Evolutionary conservation across 768 basidiomycete species (phyloP), one percentile per base, ranked within the genome.

Genomic region (Boletus reticulatus): DNA sequence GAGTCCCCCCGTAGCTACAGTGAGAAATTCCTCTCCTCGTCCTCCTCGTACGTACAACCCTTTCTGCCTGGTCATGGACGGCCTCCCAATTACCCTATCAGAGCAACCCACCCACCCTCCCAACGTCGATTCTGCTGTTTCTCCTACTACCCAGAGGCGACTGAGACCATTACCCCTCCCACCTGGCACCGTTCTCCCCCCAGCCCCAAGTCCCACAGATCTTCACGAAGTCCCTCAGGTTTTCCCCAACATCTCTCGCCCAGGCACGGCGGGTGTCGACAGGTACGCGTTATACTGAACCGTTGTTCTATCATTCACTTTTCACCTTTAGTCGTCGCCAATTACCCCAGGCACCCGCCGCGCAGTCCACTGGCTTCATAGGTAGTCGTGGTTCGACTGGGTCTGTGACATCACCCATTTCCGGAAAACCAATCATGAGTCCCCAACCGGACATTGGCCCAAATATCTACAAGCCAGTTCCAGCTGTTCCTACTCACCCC

Each of bases 401-500:
- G 17, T 66, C 71, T 32, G 50, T 46, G 46, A 50, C 56, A n/a
- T 62, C 65, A 1, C 62, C 66, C 0, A 58, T 37, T 13, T 53
- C 64, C 16, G 58, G 50, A 24, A 72, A 53, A 55, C 57, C 56
- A 17, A n/a, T 42, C 27, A 17, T 24, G 29, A 50, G 42, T 48
- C 47, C 50, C 20, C 67, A 58, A 37, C 48, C 65, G 4, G 70
- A 71, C 22, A 10, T 50, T 16, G 17, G 19, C 4, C 59, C 62
- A 2, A 71, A 70, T 32, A 39, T 72, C 16, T 58, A 69, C 58
- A 71, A 71, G 52, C 69, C 70, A 13, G 69, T 71, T 4, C 70
- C 70, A 8, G 62, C 69, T 3, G 60, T 71, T 11, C 70, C 69
- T 2, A 32, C 50, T 7, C 53, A 55, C 19, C 8, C 47, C 6